These are phyloP conservation scores for Ophiocordyceps polyrhachis-furcata DNA, from an alignment of 2,329 filamentous ascomycete species.

Conservation along the genomic window DNA sequence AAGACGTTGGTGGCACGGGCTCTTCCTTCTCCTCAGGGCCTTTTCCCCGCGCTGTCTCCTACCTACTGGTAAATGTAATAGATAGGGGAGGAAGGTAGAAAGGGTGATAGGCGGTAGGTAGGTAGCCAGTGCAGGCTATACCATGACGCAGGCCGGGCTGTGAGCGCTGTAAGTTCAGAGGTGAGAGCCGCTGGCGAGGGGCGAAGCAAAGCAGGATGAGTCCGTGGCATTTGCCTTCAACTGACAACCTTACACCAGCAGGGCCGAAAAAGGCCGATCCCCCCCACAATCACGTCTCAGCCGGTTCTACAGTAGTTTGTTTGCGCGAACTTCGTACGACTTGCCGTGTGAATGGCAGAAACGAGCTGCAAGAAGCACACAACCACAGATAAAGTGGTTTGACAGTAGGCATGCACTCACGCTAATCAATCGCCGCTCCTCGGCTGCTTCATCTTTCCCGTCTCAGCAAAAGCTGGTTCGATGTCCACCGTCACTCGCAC, in stretches of 20 bases:
- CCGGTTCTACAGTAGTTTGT: not conserved
- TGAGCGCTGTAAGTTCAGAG: not conserved
- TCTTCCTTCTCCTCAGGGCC: too few relatives aligned
- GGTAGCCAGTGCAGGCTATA: too few relatives aligned
- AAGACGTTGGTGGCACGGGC: too few relatives aligned
- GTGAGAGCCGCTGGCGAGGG: not conserved
- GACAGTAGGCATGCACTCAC: not conserved
- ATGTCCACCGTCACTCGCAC: not conserved
- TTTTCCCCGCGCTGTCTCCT: too few relatives aligned
- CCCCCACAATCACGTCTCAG: not conserved
- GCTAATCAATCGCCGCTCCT: not conserved
- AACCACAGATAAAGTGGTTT: not conserved
- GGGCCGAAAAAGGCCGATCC: not conserved
- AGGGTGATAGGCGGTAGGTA: too few relatives aligned
- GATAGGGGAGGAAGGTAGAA: too few relatives aligned
- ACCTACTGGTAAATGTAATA: too few relatives aligned
- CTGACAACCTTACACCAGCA: not conserved
- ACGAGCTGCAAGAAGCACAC: too few relatives aligned
- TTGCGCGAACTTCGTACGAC: not conserved
- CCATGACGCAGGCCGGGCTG: too few relatives aligned
- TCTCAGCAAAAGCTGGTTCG: not conserved
- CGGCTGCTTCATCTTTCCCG: not conserved
- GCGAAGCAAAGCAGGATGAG: not conserved
- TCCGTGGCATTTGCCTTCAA: not conserved
- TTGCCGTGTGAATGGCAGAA: too few relatives aligned